Conservation (phyloP, 2,329 filamentous ascomycete genomes). For the Cephalotrichum gorgonifer region DNA sequence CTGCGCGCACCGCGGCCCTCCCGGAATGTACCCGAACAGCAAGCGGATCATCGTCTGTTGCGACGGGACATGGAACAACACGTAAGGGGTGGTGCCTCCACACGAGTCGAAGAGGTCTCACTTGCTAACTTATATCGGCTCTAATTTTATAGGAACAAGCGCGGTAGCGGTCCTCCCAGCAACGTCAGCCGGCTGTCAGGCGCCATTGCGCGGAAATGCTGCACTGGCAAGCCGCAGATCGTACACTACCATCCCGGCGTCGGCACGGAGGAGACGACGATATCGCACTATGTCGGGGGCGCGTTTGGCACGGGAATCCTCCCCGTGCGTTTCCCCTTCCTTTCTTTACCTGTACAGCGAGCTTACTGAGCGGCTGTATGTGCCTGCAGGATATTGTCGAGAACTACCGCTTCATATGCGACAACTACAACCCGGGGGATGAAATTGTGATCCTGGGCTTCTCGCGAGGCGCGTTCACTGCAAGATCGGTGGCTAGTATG, state of each 20-base stretch:
- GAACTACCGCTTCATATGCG: slow-evolving; percentile 22
- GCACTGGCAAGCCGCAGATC: slow-evolving; percentile 16
- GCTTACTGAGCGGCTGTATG: not conserved
- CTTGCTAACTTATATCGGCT: not conserved
- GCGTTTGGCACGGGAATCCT: slow-evolving; percentile 15
- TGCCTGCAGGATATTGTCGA: not conserved
- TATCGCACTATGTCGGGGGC: slow-evolving; percentile 13
- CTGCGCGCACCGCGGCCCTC: not conserved
- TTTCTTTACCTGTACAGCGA: not conserved
- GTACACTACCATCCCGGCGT: slow-evolving; percentile 26
- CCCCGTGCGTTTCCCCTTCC: slow-evolving; percentile 1
- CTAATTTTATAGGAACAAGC: slow-evolving; percentile 9
- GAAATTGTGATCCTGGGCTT: slow-evolving; percentile 20
- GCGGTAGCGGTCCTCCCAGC: slow-evolving; percentile 16
- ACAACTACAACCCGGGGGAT: slow-evolving; percentile 22
- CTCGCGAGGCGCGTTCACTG: slow-evolving; percentile 20
- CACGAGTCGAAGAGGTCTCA: too few relatives aligned
- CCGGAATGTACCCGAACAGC: not conserved
- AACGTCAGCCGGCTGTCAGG: slow-evolving; percentile 23
- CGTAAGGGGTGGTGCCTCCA: slow-evolving; percentile 4
- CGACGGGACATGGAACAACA: slow-evolving; percentile 24
- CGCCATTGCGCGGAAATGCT: slow-evolving; percentile 17
- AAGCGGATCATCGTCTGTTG: slow-evolving; percentile 19
- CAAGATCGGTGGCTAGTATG: slow-evolving; percentile 16
- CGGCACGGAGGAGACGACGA: slow-evolving; percentile 15